Percentiles rank a stretch among this genome's conserved stretches.
Evolutionary conservation across 164 flowering plant genomes (phyloP).

Genomic region (Tetrastigma voinierianum): DNA sequence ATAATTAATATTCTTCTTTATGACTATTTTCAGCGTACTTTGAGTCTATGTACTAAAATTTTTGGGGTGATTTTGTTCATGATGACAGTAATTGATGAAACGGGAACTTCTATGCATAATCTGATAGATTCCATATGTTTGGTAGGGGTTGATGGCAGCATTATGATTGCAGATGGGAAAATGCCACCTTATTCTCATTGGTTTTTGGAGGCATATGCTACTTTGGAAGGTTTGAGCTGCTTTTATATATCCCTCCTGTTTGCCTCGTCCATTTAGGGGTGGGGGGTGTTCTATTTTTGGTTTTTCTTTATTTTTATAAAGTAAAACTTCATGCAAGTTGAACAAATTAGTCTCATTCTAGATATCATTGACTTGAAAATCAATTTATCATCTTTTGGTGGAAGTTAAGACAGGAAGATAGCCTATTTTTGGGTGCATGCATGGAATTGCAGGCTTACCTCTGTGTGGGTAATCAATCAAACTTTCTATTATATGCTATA

Average conservation of each 20-base stretch:
- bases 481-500: not conserved
- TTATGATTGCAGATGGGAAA: constrained; percentile 83
- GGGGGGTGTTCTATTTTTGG: not conserved
- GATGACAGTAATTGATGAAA: not conserved
- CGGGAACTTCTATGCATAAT: not conserved
- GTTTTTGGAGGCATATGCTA: constrained; percentile 82
- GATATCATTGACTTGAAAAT: too few species aligned
- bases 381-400: too few species aligned
- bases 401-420: too few species aligned
- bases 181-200: constrained; percentile 74
- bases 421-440: too few species aligned
- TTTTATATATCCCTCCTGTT: too few species aligned
- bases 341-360: too few species aligned
- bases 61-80: not conserved
- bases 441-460: not conserved
- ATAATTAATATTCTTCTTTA: not conserved
- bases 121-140: constrained; percentile 5
- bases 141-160: constrained; percentile 29
- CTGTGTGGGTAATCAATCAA: not conserved
- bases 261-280: not conserved
- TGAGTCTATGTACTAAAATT: not conserved
- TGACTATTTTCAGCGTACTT: not conserved
- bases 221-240: constrained; percentile 82
- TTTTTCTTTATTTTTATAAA: not conserved
- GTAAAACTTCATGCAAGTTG: too few species aligned